phyloP scores from a whole-genome alignment of 176 grass and related monocot species.

The Juncus effusus region DNA sequence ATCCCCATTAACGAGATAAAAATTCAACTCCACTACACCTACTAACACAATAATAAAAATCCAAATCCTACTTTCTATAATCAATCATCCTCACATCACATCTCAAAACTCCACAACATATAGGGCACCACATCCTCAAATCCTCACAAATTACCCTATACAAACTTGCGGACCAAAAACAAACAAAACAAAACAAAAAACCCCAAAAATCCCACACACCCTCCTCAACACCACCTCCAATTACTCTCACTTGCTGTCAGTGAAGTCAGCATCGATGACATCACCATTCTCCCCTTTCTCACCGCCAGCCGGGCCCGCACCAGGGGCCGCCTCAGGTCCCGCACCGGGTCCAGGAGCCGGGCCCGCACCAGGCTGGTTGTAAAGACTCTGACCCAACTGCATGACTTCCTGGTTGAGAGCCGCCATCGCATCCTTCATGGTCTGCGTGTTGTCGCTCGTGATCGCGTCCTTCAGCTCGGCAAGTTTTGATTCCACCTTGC shows the following conservation, averaged over 20 bases:
- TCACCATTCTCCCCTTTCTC: constrained; percentile 52
- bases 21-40: background rate
- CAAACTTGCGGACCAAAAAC: constrained; percentile 28
- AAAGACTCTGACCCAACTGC: constrained; percentile 90
- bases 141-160: constrained; percentile 26
- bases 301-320: constrained; percentile 25
- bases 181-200: constrained; percentile 24
- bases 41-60: background rate
- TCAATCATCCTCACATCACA: constrained; percentile 30
- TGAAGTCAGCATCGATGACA: constrained; percentile 93
- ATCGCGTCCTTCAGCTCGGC: constrained; percentile 84
- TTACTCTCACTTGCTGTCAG: constrained; percentile 64
- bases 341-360: constrained; percentile 23
- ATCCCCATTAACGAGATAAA: no score
- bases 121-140: constrained; percentile 11
- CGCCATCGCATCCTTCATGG: constrained; percentile 81
- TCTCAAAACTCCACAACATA: constrained; percentile 6
- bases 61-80: constrained; percentile 31
- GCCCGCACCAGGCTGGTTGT: constrained; percentile 58
- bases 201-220: background rate
- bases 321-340: constrained; percentile 45
- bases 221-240: background rate
- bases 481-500: constrained; percentile 76
- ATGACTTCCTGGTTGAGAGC: constrained; percentile 94
- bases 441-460: constrained; percentile 66